Evolutionary conservation across 371 early-diverging fungal species (phyloP).

Genomic region (Conidiobolus incongruus): DNA sequence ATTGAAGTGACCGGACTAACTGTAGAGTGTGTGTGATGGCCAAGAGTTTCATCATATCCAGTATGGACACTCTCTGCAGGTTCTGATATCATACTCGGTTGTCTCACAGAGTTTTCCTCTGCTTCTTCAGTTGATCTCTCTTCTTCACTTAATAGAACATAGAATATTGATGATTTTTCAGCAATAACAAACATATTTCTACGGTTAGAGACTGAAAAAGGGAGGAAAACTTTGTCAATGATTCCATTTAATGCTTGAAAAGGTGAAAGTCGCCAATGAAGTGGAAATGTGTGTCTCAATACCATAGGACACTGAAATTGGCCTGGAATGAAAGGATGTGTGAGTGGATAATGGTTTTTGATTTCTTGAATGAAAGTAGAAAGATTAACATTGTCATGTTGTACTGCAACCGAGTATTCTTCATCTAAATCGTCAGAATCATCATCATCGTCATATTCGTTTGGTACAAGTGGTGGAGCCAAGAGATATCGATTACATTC

Average conservation of each 20-base stretch:
- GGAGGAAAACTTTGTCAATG: constrained; percentile 21
- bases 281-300: constrained; percentile 28
- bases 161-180: constrained; percentile 25
- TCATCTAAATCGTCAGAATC: constrained; percentile 10
- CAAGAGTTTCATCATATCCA: background rate
- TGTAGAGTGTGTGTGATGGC: background rate
- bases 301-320: constrained; percentile 50
- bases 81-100: too few species aligned
- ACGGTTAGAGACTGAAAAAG: constrained; percentile 45
- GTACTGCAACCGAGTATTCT: too few species aligned
- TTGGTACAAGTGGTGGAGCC: too few species aligned
- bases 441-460: constrained; percentile 12
- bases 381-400: too few species aligned
- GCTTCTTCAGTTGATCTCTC: background rate
- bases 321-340: constrained; percentile 26
- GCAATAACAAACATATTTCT: constrained; percentile 46
- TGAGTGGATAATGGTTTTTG: too few species aligned
- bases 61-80: background rate
- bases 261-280: constrained; percentile 55
- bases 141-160: constrained; percentile 17
- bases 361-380: too few species aligned
- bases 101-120: too few species aligned
- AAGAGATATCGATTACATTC: constrained; percentile 48
- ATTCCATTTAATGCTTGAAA: constrained; percentile 34
- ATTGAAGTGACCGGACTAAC: background rate